Conservation (phyloP, 2,329 filamentous ascomycete species). For the Nothophoma quercina region DNA sequence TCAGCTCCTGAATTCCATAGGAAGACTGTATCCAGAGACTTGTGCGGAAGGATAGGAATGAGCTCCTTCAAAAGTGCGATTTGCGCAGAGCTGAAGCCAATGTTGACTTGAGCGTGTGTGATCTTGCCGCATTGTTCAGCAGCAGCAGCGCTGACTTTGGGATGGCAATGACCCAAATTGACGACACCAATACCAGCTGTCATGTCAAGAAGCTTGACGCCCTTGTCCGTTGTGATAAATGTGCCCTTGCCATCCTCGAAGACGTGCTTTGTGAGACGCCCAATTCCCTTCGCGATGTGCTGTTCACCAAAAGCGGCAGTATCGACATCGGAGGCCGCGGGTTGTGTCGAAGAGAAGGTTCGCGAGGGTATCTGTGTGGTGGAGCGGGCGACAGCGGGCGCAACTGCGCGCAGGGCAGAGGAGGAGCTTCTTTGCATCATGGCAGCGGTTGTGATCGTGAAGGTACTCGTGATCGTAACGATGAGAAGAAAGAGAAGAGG, state of each 20-base stretch:
- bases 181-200: conserved; percentile 41
- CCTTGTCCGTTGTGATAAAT: conserved; percentile 42
- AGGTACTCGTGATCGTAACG: background rate
- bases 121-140: conserved; percentile 42
- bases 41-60: conserved; percentile 38
- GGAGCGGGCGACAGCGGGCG: conserved; percentile 17
- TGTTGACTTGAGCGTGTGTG: conserved; percentile 41
- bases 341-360: conserved; percentile 29
- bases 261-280: conserved; percentile 41
- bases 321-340: conserved; percentile 25
- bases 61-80: conserved; percentile 38
- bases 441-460: background rate
- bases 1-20: conserved; percentile 43
- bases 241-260: conserved; percentile 41
- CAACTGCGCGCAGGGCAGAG: conserved; percentile 23
- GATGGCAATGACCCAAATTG: conserved; percentile 41
- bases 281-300: conserved; percentile 43
- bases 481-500: background rate
- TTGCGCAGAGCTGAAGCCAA: conserved; percentile 40
- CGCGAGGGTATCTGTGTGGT: conserved; percentile 14
- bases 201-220: conserved; percentile 41
- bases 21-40: conserved; percentile 39
- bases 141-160: conserved; percentile 40
- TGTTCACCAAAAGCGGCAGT: conserved; percentile 36
- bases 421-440: conserved; percentile 22